Base-by-base conservation (phyloP, 805 yeast genomes). In the Metschnikowia henanensis region DNA sequence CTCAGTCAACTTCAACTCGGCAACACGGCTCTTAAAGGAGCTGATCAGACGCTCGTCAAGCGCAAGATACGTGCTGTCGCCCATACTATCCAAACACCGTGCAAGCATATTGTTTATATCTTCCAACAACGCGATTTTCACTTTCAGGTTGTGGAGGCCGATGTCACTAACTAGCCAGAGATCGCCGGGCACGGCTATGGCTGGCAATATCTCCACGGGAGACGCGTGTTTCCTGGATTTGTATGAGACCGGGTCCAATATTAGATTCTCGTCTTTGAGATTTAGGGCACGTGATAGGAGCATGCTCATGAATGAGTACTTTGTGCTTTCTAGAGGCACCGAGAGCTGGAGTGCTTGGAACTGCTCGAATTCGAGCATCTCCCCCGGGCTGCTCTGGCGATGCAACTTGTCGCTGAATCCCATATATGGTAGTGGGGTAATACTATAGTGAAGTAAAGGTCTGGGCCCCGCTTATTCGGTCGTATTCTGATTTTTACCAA, bases 151-250 rank as follows among this genome's bases (percentile, higher is more conserved):
- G 28, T 58, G 56, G 37, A 70, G 56, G 13, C 45, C 43, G 8
- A 69, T 56, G 9, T 63, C 65, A 17, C 62, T 64, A 25, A 52
- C 48, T 23, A 64, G 51, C 76, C 76, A 71, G 18, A 68, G 46
- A 46, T 70, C 73, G 18, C 43, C 43, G 4, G 76, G 75, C 9
- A 70, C 53, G 2, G 54, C 50, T 2, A 70, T 53, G 30, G 59
- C 64, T 20, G 70, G 68, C 29, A 70, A 44, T 15, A 68, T 51
- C 35, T 68, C 73, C 13, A 47, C 44, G 9, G 51, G 44, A 2
- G 32, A 19, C 8, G 13, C 18, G 10, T 28, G 33, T 22, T 30
- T 30, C 5, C 23, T 35, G 28, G 31, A 15, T 22, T n/a, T 35
- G 17, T 31, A 23, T 10, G 39, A 29, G 21, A 39, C 23, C 4